phyloP scores from a whole-genome alignment of 2,329 filamentous ascomycete species.

The Shiraia sp. region DNA sequence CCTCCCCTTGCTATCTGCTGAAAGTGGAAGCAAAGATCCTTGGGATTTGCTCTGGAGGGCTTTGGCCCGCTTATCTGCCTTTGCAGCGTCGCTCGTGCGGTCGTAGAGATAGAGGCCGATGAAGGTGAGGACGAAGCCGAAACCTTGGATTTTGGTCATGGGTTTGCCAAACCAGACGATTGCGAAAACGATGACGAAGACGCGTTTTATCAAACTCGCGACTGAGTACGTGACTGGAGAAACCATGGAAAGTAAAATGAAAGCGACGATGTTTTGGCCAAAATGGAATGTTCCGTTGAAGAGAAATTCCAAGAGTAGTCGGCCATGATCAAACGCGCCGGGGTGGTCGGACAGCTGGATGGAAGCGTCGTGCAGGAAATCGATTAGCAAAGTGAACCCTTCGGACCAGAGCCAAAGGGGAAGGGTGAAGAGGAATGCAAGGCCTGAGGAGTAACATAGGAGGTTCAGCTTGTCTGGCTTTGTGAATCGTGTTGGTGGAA shows the following conservation, averaged over 20 bases:
- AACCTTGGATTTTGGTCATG: conserved; percentile 79
- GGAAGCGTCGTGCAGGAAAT: conserved; percentile 80
- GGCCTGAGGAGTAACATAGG: conserved; percentile 92
- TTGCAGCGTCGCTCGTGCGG: conserved; percentile 83
- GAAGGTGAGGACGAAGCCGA: conserved; percentile 88
- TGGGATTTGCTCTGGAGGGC: conserved; percentile 65
- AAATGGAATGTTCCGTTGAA: conserved; percentile 99
- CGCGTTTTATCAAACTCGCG: conserved; percentile 92
- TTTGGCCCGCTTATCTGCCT: conserved; percentile 78
- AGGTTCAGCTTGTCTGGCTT: conserved; percentile 97
- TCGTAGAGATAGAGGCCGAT: conserved; percentile 94
- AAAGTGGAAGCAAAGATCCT: conserved; percentile 69
- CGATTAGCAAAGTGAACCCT: conserved; percentile 74
- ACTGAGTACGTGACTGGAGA: conserved; percentile 97
- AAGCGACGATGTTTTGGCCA: conserved; percentile 92
- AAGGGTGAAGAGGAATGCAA: conserved; percentile 84
- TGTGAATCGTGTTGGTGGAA: conserved; percentile 61
- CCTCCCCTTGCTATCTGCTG: conserved; percentile 38
- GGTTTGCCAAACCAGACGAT: conserved; percentile 95
- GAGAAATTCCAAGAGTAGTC: conserved; percentile 77
- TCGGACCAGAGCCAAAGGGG: conserved; percentile 95
- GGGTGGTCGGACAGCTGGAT: conserved; percentile 77
- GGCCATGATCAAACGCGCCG: conserved; percentile 67
- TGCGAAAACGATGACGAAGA: conserved; percentile 93
- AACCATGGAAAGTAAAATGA: conserved; percentile 87